Conservation (phyloP, 106 monocot species). For the Dendrobium chrysotoxum region DNA sequence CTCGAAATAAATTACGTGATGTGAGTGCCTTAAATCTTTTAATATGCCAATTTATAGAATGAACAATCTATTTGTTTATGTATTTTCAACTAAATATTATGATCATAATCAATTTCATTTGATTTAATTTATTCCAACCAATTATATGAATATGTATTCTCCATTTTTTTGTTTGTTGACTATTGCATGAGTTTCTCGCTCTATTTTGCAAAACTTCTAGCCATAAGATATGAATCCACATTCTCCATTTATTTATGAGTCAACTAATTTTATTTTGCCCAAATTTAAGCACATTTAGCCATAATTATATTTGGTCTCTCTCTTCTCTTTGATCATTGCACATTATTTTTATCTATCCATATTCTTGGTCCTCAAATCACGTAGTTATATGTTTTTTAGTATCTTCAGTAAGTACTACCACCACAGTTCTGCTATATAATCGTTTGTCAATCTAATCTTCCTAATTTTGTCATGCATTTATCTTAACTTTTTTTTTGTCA, state of each 20-base stretch:
- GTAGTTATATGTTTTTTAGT: no score
- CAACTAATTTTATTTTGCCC: not conserved
- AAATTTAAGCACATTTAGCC: not conserved
- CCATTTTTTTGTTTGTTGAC: no score
- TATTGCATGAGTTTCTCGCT: no score
- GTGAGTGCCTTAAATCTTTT: conserved; percentile 37
- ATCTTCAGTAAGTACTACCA: no score
- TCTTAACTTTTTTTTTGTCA: not conserved
- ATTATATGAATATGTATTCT: not conserved
- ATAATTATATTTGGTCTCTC: not conserved
- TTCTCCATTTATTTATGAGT: no score
- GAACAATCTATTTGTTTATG: not conserved
- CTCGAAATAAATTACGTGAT: conserved; percentile 87
- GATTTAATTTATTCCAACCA: not conserved
- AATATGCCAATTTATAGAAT: not conserved
- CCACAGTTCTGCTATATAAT: not conserved
- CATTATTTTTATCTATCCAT: no score
- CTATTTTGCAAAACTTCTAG: not conserved
- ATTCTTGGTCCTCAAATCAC: no score
- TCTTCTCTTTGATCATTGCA: not conserved
- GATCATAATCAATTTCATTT: not conserved
- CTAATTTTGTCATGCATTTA: not conserved
- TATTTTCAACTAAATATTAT: not conserved
- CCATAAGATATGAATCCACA: not conserved
- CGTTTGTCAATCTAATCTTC: not conserved